Evolutionary conservation across 345 rosid genomes (phyloP), one percentile per base, ranked within the genome.

Genomic region (Camelina hispida): DNA sequence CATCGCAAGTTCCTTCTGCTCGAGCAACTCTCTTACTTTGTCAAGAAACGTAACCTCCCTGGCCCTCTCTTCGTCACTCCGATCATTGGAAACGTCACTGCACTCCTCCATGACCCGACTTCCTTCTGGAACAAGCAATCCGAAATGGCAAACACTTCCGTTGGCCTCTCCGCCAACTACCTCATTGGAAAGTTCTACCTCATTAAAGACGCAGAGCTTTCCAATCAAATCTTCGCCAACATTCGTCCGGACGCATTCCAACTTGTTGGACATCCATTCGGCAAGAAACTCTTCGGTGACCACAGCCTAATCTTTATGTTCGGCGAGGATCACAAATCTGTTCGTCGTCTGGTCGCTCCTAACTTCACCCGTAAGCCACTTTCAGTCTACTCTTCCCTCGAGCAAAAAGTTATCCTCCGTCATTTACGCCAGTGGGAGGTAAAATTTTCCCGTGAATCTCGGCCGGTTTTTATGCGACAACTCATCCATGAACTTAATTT

Each of bases 261-360:
- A 59, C 83, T 90, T 1, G 81, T 88, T 1, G 98, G 93, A 6
- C 93, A 90, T 75, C 96, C 93, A 0, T 93, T 93, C 32, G 98
- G 96, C 0, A 90, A 87, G 66, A 88, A 86, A 54, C 84, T 93
- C 1, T 93, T 93, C 53, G 96, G 96, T 2, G 90, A 93, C 11
- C 94, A 90, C 73, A 93, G 90, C 66, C 47, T 93, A 69, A 88
- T 93, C 32, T 90, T 84, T 69, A 80, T 87, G 90, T 85, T 87
- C 55, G 96, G 94, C 0, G 91, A 93, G 6, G 89, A 86, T 4
- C 96, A 93, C 76, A 93, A 87, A 32, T 86, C 87, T 51, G 86
- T 90, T 59, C 93, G 98, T 20, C 84, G 89, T 25, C 88, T 84
- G 30, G 76, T 93, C 7, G 94, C 93, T 5, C 98, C 98, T 3